These are phyloP conservation scores for Zizania palustris DNA, from an alignment of 202 grass and related monocot species.

Conservation along the genomic window DNA sequence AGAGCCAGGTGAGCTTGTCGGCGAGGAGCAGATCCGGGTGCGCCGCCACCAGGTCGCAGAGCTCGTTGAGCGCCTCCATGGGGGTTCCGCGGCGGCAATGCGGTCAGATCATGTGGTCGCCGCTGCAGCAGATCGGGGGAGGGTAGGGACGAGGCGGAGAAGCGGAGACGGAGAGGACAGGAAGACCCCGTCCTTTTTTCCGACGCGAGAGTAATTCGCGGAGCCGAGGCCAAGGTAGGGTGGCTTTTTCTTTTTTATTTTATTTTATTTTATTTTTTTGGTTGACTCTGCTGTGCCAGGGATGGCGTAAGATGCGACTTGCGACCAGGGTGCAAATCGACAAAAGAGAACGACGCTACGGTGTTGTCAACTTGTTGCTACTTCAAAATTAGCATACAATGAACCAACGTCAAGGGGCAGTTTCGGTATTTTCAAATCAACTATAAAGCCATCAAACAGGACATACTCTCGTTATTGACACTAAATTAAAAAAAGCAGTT, in stretches of 20 bases:
- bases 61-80: slow-evolving; percentile 96
- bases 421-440: no score
- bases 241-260: background rate
- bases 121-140: slow-evolving; percentile 36
- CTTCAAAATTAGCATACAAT: no score
- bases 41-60: slow-evolving; percentile 88
- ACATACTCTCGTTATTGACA: no score
- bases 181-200: slow-evolving; percentile 30
- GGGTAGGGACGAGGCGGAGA: slow-evolving; percentile 34
- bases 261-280: background rate
- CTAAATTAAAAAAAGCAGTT: no score
- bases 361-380: no score
- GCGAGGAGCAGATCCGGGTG: slow-evolving; percentile 90
- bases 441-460: no score
- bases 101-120: slow-evolving; percentile 48
- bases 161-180: slow-evolving; percentile 35
- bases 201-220: slow-evolving; percentile 54
- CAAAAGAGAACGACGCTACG: no score
- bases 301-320: no score
- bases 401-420: no score
- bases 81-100: slow-evolving; percentile 51
- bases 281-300: slow-evolving; percentile 26
- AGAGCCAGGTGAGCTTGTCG: slow-evolving; percentile 96
- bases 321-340: no score
- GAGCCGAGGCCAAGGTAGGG: slow-evolving; percentile 33